Conservation (phyloP, 768 basidiomycete genomes). For the Hypholoma fasciculare region DNA sequence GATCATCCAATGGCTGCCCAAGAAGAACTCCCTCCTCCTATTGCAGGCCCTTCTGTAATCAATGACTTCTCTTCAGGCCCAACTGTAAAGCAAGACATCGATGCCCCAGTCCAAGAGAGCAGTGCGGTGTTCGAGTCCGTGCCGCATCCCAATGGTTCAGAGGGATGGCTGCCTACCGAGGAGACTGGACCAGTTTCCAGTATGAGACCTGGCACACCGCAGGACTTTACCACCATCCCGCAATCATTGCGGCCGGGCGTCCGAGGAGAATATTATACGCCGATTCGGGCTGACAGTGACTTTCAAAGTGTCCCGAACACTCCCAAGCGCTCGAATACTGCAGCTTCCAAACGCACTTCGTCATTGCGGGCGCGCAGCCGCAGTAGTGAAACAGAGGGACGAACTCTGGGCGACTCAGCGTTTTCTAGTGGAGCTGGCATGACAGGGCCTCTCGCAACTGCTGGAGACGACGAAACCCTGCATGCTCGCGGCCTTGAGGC, state of each 20-base stretch:
- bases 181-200: background rate
- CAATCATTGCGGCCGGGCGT: background rate
- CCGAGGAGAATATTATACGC: background rate
- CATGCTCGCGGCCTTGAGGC: slow-evolving; percentile 45
- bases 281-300: background rate
- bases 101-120: background rate
- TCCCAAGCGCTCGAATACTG: background rate
- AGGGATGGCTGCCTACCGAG: slow-evolving; percentile 27
- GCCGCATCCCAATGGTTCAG: slow-evolving; percentile 23
- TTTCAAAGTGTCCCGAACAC: background rate
- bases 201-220: too few species aligned
- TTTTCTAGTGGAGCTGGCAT: slow-evolving; percentile 59
- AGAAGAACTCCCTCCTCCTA: slow-evolving; percentile 15
- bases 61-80: background rate
- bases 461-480: slow-evolving; percentile 39
- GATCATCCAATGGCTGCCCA: slow-evolving; percentile 13
- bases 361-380: slow-evolving; percentile 30
- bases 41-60: background rate
- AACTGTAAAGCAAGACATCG: background rate
- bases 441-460: slow-evolving; percentile 45
- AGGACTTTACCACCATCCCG: too few species aligned
- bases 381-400: slow-evolving; percentile 32
- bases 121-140: background rate
- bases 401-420: slow-evolving; percentile 33
- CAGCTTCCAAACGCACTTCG: slow-evolving; percentile 4